Percentiles rank a stretch among this genome's conserved stretches.
These are phyloP conservation scores for Alopecurus myosuroides DNA, from an alignment of 176 grass and related monocot genomes.

Conservation along the genomic window DNA sequence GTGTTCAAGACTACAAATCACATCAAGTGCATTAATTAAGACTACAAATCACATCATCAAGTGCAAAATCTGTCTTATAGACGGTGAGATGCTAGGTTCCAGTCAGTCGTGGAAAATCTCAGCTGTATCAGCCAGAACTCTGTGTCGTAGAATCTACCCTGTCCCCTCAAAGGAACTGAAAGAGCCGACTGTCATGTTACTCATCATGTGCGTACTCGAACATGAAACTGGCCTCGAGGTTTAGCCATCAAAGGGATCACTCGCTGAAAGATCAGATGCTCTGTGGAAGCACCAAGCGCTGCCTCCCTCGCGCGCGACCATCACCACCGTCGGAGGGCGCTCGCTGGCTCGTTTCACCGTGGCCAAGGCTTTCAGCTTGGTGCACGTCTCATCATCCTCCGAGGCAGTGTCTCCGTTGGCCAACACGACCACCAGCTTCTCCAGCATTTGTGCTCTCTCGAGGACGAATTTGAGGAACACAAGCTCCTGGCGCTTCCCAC, in stretches of 20 bases:
- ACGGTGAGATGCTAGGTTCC: background rate
- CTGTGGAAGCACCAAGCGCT: constrained; percentile 13
- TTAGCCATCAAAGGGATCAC: constrained; percentile 30
- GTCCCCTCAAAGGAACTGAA: background rate
- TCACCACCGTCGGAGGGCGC: background rate
- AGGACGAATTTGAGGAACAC: constrained; percentile 30
- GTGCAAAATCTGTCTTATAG: background rate
- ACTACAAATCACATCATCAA: background rate
- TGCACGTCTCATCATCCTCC: background rate
- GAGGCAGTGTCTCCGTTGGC: constrained; percentile 19
- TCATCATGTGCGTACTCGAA: background rate
- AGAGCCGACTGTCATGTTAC: background rate
- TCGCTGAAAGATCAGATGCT: constrained; percentile 35
- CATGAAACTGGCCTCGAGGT: background rate
- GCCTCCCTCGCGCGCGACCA: background rate
- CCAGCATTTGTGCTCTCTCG: constrained; percentile 12
- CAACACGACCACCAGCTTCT: constrained; percentile 22
- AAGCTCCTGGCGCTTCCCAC: constrained; percentile 19
- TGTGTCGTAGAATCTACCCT: background rate
- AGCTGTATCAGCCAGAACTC: background rate
- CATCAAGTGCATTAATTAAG: background rate
- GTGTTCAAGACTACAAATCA: background rate
- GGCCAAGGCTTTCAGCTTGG: constrained; percentile 21
- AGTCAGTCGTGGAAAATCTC: background rate
- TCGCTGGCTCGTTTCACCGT: constrained; percentile 1